These are phyloP conservation scores for Lotmaria passim DNA, from an alignment of 208 protist genomes.

Conservation along the genomic window DNA sequence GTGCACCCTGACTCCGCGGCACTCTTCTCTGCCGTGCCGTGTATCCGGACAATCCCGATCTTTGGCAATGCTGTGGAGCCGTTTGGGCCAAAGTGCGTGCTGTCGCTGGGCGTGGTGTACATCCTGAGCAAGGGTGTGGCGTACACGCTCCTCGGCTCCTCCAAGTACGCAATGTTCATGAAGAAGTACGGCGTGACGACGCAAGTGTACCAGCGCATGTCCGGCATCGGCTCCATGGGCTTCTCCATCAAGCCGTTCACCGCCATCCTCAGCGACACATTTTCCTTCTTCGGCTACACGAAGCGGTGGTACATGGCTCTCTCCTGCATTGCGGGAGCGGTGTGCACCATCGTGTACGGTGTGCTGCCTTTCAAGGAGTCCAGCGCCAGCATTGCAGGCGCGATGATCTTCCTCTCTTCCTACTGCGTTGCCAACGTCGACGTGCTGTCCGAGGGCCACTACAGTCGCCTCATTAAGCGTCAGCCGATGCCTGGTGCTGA, in stretches of 20 bases:
- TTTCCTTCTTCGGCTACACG: slow-evolving; percentile 48
- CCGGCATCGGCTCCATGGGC: slow-evolving; percentile 32
- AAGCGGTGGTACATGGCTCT: slow-evolving; percentile 53
- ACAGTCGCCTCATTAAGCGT: slow-evolving; percentile 49
- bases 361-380: no score
- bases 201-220: no score
- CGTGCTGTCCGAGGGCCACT: slow-evolving; percentile 52
- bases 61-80: slow-evolving; percentile 32
- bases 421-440: slow-evolving; percentile 52
- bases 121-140: slow-evolving; percentile 51
- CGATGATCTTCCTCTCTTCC: slow-evolving; percentile 41
- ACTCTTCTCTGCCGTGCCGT: no score
- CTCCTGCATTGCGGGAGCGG: slow-evolving; percentile 34
- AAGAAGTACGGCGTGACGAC: slow-evolving; percentile 29
- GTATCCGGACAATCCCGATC: slow-evolving; percentile 21
- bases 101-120: slow-evolving; percentile 42
- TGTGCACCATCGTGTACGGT: slow-evolving; percentile 32
- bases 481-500: slow-evolving; percentile 32
- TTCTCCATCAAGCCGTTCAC: slow-evolving; percentile 59
- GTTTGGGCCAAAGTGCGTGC: slow-evolving; percentile 35
- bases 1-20: no score
- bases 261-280: slow-evolving; percentile 44
- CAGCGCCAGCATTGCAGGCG: no score
- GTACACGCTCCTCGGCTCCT: slow-evolving; percentile 28
- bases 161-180: slow-evolving; percentile 49